These are phyloP conservation scores for Leptoxyphium fumago DNA, from an alignment of 2,329 filamentous ascomycete genomes.

Conservation along the genomic window DNA sequence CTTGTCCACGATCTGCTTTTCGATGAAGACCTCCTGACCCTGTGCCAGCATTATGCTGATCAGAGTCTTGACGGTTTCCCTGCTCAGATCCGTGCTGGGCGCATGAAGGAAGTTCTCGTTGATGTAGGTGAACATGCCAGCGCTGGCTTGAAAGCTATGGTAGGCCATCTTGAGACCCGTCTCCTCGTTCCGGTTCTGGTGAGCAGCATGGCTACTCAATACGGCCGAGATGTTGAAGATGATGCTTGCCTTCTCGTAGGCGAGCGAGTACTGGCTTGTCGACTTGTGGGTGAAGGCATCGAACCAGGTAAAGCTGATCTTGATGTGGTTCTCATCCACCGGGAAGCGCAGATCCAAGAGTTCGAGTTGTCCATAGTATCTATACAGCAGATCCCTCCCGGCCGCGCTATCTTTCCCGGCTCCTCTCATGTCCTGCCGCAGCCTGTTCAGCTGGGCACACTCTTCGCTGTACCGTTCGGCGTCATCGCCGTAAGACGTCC, in stretches of 20 bases:
- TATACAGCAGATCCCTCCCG: slow-evolving; percentile 81
- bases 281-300: slow-evolving; percentile 98
- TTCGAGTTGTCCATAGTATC: slow-evolving; percentile 96
- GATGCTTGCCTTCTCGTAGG: slow-evolving; percentile 96
- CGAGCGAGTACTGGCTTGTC: slow-evolving; percentile 91
- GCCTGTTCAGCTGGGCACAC: slow-evolving; percentile 80
- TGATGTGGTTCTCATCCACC: slow-evolving; percentile 97
- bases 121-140: slow-evolving; percentile 99
- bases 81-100: slow-evolving; percentile 85
- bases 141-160: slow-evolving; percentile 93
- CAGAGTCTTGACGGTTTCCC: slow-evolving; percentile 88
- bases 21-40: slow-evolving; percentile 91
- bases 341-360: slow-evolving; percentile 88
- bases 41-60: slow-evolving; percentile 90
- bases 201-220: slow-evolving; percentile 84
- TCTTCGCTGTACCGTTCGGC: slow-evolving; percentile 92
- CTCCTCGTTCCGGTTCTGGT: slow-evolving; percentile 85
- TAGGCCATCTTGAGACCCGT: slow-evolving; percentile 90
- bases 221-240: slow-evolving; percentile 99
- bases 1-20: slow-evolving; percentile 83
- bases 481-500: slow-evolving; percentile 87
- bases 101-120: slow-evolving; percentile 99
- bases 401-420: slow-evolving; percentile 93
- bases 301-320: slow-evolving; percentile 98
- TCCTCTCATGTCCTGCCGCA: slow-evolving; percentile 96